These are phyloP conservation scores for Arthrobotrys iridis DNA, from an alignment of 2,329 filamentous ascomycete genomes.

Conservation along the genomic window DNA sequence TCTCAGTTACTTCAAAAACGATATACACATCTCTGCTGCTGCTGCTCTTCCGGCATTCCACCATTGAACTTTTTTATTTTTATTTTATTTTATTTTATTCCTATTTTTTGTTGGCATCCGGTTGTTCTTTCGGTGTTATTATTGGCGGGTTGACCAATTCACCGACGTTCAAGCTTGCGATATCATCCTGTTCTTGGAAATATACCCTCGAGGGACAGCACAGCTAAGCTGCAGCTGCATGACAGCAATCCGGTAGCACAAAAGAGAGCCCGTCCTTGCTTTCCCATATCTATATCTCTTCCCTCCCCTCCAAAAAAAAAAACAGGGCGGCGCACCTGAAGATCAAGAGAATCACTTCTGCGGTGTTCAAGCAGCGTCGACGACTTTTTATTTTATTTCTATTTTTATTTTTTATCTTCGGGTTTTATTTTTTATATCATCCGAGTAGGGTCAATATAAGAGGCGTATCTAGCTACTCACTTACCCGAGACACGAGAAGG, in stretches of 20 bases:
- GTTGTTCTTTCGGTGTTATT: too few relatives aligned
- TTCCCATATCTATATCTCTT: background rate
- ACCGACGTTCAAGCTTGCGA: background rate
- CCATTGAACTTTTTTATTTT: background rate
- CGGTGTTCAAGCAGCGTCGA: background rate
- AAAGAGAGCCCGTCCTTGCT: background rate
- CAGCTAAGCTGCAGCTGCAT: background rate
- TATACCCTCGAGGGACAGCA: background rate
- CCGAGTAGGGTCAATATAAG: background rate
- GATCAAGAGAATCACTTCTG: conserved; percentile 27
- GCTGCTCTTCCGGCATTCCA: background rate
- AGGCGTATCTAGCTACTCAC: background rate
- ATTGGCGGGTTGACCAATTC: too few relatives aligned
- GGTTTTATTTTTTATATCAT: background rate
- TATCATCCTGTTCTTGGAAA: background rate
- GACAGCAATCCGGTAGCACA: conserved; percentile 15
- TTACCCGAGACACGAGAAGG: background rate
- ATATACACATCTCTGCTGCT: background rate
- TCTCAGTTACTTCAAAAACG: background rate
- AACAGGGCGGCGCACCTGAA: conserved; percentile 49
- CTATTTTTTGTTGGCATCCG: too few relatives aligned
- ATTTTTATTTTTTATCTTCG: background rate
- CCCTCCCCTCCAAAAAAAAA: too few relatives aligned
- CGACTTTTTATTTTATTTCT: background rate
- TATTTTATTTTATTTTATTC: too few relatives aligned